phyloP scores from a whole-genome alignment of 192 early-diverging fungal genomes.

The Diversispora eburnea region DNA sequence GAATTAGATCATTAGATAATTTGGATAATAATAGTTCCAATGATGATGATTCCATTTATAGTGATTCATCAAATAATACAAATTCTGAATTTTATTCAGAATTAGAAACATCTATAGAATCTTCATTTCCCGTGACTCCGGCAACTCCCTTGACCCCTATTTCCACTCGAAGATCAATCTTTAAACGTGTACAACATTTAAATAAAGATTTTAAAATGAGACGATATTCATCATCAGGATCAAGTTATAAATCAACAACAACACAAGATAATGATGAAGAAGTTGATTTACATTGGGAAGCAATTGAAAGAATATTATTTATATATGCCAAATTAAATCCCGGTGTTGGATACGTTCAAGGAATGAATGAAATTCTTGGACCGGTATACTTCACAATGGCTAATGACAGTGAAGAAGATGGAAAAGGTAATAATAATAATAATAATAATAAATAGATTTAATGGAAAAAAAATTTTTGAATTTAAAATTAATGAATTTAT shows the following conservation, averaged over 20 bases:
- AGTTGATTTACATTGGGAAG: constrained; percentile 73
- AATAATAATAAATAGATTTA: too few relatives aligned
- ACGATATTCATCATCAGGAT: constrained; percentile 30
- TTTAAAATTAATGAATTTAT: background rate
- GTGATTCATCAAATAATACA: background rate
- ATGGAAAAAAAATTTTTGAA: too few relatives aligned
- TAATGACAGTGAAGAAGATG: constrained; percentile 46
- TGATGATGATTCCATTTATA: constrained; percentile 10
- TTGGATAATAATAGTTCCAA: constrained; percentile 9
- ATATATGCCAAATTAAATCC: constrained; percentile 78
- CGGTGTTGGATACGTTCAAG: constrained; percentile 83
- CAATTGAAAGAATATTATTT: constrained; percentile 72
- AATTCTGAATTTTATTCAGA: constrained; percentile 8
- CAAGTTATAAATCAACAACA: constrained; percentile 4
- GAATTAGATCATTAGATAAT: constrained; percentile 35
- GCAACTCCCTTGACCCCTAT: constrained; percentile 38
- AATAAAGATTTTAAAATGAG: constrained; percentile 59
- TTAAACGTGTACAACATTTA: constrained; percentile 62
- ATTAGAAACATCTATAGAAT: background rate
- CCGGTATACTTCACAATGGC: constrained; percentile 79
- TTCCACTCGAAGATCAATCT: constrained; percentile 51
- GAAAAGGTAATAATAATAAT: constrained; percentile 34
- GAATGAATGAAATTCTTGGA: constrained; percentile 82
- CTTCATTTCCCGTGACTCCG: constrained; percentile 14
- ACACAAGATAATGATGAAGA: constrained; percentile 28